Conservation (phyloP, 768 basidiomycete genomes). For the Russula olivacea region DNA sequence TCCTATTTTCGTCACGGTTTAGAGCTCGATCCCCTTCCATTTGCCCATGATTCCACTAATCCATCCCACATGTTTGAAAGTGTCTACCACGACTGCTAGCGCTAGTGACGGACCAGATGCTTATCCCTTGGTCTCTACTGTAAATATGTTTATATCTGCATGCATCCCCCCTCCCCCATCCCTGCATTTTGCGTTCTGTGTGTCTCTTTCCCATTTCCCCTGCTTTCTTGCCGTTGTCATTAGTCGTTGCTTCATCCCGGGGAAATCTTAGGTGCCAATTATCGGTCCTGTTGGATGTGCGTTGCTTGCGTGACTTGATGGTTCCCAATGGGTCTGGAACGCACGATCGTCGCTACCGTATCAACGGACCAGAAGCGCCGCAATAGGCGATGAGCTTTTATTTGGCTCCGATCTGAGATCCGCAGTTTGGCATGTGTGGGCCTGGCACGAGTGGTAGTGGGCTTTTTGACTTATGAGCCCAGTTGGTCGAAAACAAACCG, state of each 20-base stretch:
- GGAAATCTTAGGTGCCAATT: conserved; percentile 22
- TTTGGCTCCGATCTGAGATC: conserved; percentile 13
- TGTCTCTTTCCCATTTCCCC: conserved; percentile 25
- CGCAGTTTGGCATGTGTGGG: conserved; percentile 4
- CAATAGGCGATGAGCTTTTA: conserved; percentile 7
- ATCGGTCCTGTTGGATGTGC: conserved; percentile 10
- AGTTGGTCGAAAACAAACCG: neutral
- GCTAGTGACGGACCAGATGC: conserved; percentile 3
- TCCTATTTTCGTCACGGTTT: conserved; percentile 53
- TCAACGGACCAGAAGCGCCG: neutral
- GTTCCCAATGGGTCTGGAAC: conserved; percentile 1
- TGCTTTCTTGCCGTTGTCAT: conserved; percentile 22
- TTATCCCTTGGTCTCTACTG: conserved; percentile 21
- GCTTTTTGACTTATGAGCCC: neutral
- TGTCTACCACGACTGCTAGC: conserved; percentile 56
- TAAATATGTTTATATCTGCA: conserved; percentile 31
- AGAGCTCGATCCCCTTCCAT: conserved; percentile 67
- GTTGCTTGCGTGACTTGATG: conserved; percentile 5
- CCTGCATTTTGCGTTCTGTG: conserved; percentile 29
- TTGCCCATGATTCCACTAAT: conserved; percentile 48
- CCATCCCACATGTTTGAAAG: conserved; percentile 32
- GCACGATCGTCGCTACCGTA: conserved; percentile 7
- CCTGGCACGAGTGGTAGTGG: neutral
- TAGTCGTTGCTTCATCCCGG: conserved; percentile 13
- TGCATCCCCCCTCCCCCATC: conserved; percentile 24